phyloP scores from a whole-genome alignment of 1,284 basidiomycete genomes.

The Papiliotrema laurentii region DNA sequence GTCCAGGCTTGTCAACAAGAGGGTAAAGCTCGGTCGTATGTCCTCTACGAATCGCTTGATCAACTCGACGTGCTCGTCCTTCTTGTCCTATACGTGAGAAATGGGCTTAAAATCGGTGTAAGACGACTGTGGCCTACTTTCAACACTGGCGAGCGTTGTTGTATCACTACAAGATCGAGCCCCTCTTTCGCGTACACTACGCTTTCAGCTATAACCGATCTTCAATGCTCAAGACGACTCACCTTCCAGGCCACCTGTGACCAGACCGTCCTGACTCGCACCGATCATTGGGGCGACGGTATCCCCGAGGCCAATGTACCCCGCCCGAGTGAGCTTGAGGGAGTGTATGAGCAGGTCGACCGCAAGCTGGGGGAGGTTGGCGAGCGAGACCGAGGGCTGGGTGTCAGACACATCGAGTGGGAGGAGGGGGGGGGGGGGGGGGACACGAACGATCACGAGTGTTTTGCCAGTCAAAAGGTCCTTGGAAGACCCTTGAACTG shows the following conservation, averaged over 20 bases:
- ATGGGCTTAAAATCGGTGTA: neutral
- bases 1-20: slow-evolving; percentile 71
- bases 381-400: slow-evolving; percentile 72
- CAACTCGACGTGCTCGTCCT: slow-evolving; percentile 61
- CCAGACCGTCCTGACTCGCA: slow-evolving; percentile 58
- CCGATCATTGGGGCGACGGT: slow-evolving; percentile 67
- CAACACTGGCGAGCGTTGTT: slow-evolving; percentile 70
- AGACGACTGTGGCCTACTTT: slow-evolving; percentile 53
- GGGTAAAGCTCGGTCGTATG: slow-evolving; percentile 25
- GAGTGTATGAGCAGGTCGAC: slow-evolving; percentile 67
- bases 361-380: slow-evolving; percentile 71
- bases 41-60: slow-evolving; percentile 56
- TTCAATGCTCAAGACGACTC: slow-evolving; percentile 27
- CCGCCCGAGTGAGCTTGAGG: slow-evolving; percentile 58
- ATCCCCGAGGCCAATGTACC: slow-evolving; percentile 56
- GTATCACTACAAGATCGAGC: slow-evolving; percentile 57
- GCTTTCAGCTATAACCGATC: slow-evolving; percentile 8
- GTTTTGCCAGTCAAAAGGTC: slow-evolving; percentile 5
- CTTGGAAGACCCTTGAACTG: slow-evolving; percentile 2
- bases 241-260: slow-evolving; percentile 72
- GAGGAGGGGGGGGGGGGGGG: too few species aligned
- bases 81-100: slow-evolving; percentile 54
- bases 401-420: neutral
- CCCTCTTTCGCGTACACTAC: slow-evolving; percentile 61
- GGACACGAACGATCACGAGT: slow-evolving; percentile 16